Evolutionary conservation across 106 monocot species (phyloP), one percentile per base, ranked within the genome.

Genomic region (Dioscorea dumetorum): DNA sequence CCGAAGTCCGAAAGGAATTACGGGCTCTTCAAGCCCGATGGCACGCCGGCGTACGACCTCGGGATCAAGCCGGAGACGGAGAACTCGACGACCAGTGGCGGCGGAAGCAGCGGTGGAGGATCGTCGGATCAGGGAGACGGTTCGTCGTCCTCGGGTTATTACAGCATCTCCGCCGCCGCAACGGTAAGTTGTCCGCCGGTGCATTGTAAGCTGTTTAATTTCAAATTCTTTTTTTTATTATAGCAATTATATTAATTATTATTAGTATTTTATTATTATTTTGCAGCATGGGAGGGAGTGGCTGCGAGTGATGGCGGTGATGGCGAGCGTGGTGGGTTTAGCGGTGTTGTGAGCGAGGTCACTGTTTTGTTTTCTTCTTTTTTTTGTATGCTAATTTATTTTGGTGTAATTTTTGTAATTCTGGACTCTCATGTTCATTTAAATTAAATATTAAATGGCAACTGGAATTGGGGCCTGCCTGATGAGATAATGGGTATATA

Each of bases 1-100:
- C 65, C 65, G 4, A 66, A 66, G 18, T 66, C 65, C 12, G 65
- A 66, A 48, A 66, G 65, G 49, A 66, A 66, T 21, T 66, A 66
- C 48, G 65, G 65, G 65, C 65, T 66, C 18, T 66, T 66, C 65
- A 66, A 66, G 65, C 65, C 65, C 4, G 65, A 66, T 49, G 33
- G 65, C 10, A 66, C 65, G 17, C 65, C 65, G 48, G 65, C 49
- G 15, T 66, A 66, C 48, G 48, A 66, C 19, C 65, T 66, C 48
- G 65, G 65, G 8, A 49, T 66, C 48, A 66, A 35, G 21, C 34
- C 41, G 41, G 19, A 49, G n/a, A n/a, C 41, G 11, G 65, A 49
- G 48, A 66, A 66, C 21, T 66, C 65, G 19, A 49, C 65, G 48
- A 19, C 65, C 0, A n/a, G 16, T 20, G 65, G 41, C 11, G 21